A percentile compares a stretch with the other conserved stretches of the same genome.
These are phyloP conservation scores for Lachnellula occidentalis DNA, from an alignment of 2,329 filamentous ascomycete species.

Conservation along the genomic window DNA sequence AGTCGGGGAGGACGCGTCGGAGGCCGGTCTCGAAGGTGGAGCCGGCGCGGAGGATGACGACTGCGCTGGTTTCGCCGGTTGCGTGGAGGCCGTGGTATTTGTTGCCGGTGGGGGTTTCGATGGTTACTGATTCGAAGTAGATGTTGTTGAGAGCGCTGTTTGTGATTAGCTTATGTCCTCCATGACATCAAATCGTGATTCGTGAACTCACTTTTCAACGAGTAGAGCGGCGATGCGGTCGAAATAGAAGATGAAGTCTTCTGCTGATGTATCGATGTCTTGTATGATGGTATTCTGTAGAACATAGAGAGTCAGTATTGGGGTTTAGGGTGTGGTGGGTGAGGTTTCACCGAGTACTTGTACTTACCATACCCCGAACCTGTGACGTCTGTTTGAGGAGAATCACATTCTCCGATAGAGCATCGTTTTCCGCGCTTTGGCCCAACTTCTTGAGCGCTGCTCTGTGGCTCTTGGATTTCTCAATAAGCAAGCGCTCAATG, in stretches of 20 bases:
- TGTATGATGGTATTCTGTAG: constrained; percentile 72
- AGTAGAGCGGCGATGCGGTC: constrained; percentile 81
- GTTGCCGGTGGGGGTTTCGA: constrained; percentile 66
- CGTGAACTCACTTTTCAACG: constrained; percentile 60
- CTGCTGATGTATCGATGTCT: constrained; percentile 68
- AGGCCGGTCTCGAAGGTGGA: constrained; percentile 83
- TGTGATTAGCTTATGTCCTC: constrained; percentile 16
- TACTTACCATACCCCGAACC: constrained; percentile 61
- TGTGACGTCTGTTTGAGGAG: constrained; percentile 74
- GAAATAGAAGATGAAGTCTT: constrained; percentile 98
- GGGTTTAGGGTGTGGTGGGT: too few species aligned
- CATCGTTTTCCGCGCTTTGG: constrained; percentile 61
- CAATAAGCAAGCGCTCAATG: constrained; percentile 77
- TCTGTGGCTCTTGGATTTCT: constrained; percentile 81
- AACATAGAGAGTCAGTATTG: not conserved
- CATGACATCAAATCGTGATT: constrained; percentile 1
- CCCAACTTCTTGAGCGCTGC: constrained; percentile 73
- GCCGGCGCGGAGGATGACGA: constrained; percentile 83
- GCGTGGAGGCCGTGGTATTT: constrained; percentile 67
- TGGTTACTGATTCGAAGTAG: constrained; percentile 55
- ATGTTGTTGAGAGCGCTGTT: constrained; percentile 70
- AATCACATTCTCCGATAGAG: constrained; percentile 69
- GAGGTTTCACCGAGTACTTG: too few species aligned
- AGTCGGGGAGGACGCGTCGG: constrained; percentile 87
- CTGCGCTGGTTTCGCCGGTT: constrained; percentile 73